Evolutionary conservation across 495 filamentous ascomycete genomes (phyloP).

Genomic region (Annulohypoxylon maeteangense): DNA sequence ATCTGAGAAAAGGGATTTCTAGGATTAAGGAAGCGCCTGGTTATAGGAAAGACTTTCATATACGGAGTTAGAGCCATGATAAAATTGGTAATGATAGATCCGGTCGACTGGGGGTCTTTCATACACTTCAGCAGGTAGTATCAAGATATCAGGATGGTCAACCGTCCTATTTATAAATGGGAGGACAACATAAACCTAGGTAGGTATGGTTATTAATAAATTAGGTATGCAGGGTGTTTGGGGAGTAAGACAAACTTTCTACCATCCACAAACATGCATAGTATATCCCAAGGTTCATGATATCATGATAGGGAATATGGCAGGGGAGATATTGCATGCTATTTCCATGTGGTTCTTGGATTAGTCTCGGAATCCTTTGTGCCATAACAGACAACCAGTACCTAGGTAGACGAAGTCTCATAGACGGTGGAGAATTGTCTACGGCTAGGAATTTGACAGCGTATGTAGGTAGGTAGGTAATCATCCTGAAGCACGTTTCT

Average conservation of each 20-base stretch:
- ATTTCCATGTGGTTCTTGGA: not conserved
- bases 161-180: not conserved
- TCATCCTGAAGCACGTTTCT: not conserved
- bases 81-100: not conserved
- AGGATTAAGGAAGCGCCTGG: not conserved
- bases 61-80: not conserved
- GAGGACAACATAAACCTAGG: not conserved
- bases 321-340: not conserved
- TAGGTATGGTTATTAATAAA: not conserved
- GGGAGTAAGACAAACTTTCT: not conserved
- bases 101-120: not conserved
- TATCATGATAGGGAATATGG: not conserved
- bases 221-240: not conserved
- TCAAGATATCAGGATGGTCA: not conserved
- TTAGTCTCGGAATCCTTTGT: not conserved
- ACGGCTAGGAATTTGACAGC: not conserved
- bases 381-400: not conserved
- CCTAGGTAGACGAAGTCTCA: not conserved
- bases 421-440: not conserved
- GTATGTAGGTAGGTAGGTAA: too few relatives aligned
- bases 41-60: not conserved
- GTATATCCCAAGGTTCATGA: not conserved
- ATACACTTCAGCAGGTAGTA: not conserved
- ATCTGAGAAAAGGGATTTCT: not conserved
- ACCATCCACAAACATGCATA: not conserved